Percentiles rank a stretch among this genome's conserved stretches.
Conservation (phyloP, 106 monocot species). For the Vanilla planifolia region DNA sequence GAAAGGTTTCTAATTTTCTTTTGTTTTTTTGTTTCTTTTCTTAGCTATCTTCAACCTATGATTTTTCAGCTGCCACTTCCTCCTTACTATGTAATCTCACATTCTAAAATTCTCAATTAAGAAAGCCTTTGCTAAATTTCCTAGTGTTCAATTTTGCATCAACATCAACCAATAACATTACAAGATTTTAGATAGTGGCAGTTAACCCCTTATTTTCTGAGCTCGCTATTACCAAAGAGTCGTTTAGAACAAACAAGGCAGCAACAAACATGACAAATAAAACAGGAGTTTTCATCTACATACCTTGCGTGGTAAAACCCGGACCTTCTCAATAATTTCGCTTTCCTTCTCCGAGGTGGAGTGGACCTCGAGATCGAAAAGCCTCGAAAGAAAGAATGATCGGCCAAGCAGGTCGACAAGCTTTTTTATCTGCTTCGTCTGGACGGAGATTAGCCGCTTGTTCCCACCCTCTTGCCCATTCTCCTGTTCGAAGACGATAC, state of each 20-base stretch:
- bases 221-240: background rate
- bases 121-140: no score
- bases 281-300: background rate
- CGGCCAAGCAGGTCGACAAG: conserved; percentile 78
- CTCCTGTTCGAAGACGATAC: conserved; percentile 95
- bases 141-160: no score
- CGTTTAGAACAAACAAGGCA: background rate
- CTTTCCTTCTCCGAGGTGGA: conserved; percentile 27
- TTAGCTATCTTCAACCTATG: no score
- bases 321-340: conserved; percentile 80
- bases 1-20: no score
- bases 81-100: no score
- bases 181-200: background rate
- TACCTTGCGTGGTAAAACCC: conserved; percentile 83
- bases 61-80: no score
- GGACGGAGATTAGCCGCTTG: conserved; percentile 84
- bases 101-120: no score
- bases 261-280: background rate
- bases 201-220: background rate
- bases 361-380: conserved; percentile 84
- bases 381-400: conserved; percentile 73
- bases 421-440: conserved; percentile 83
- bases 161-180: no score
- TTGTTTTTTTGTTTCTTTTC: no score
- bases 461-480: conserved; percentile 94